Evolutionary conservation across 2,329 filamentous ascomycete species (phyloP).

Genomic region (Akanthomyces dipterigenus): DNA sequence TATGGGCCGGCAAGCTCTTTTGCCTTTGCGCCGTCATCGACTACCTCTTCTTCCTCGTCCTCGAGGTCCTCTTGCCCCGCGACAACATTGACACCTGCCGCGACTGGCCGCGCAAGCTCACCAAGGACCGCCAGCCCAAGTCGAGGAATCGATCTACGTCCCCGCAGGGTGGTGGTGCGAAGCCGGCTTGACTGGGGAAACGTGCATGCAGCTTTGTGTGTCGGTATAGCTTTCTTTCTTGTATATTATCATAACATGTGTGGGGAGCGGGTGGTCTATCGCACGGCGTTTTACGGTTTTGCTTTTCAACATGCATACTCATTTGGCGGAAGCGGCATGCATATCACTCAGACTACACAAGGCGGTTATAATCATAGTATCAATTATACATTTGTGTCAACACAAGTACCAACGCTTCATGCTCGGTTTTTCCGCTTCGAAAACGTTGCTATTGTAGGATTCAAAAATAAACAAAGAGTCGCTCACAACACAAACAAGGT

Average conservation of each 20-base stretch:
- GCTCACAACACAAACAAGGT: not conserved
- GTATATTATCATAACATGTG: not conserved
- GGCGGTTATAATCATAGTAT: not conserved
- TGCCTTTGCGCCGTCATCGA: slow-evolving; percentile 92
- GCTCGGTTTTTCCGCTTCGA: not conserved
- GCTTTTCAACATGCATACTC: not conserved
- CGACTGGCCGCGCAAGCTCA: slow-evolving; percentile 79
- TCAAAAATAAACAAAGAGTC: not conserved
- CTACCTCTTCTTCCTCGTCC: slow-evolving; percentile 80
- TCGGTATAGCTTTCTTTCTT: not conserved
- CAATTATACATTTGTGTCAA: not conserved
- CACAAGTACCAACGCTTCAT: not conserved
- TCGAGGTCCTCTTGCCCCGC: slow-evolving; percentile 82
- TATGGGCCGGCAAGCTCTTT: slow-evolving; percentile 97
- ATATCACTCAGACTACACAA: not conserved
- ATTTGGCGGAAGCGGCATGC: not conserved
- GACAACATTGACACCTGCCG: slow-evolving; percentile 82
- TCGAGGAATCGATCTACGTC: slow-evolving; percentile 27
- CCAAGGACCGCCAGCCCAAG: slow-evolving; percentile 1
- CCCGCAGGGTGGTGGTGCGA: slow-evolving; percentile 19
- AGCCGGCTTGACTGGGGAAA: not conserved
- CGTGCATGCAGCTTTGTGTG: too few relatives aligned
- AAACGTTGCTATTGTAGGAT: not conserved
- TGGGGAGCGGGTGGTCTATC: not conserved
- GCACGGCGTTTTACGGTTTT: not conserved